Conservation (phyloP, 208 protist species). For the Leishmania braziliensis region DNA sequence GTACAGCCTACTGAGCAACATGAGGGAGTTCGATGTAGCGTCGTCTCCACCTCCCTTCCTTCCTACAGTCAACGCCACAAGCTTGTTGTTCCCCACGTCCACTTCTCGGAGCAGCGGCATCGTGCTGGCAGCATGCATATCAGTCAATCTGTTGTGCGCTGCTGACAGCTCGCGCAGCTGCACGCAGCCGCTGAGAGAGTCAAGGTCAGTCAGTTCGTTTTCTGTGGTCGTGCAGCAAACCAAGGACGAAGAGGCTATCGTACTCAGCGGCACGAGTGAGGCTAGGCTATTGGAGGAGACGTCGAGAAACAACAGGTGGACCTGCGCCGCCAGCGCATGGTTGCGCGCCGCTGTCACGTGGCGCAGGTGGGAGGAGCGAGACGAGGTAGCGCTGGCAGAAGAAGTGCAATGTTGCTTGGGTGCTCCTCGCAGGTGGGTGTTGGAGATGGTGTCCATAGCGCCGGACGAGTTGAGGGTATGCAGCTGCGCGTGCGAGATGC, state of each 20-base stretch:
- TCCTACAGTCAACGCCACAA: conserved; percentile 15
- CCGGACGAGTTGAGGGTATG: not conserved
- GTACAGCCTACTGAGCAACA: conserved; percentile 61
- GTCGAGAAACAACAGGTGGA: conserved; percentile 44
- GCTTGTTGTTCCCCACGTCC: conserved; percentile 64
- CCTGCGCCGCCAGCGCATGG: conserved; percentile 41
- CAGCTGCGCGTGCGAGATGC: conserved; percentile 49
- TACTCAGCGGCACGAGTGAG: conserved; percentile 45
- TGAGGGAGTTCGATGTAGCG: not conserved
- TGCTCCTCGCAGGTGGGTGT: not conserved
- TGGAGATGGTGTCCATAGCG: not conserved
- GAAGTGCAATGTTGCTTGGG: not conserved
- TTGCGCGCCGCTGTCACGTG: conserved; percentile 61
- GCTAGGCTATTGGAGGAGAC: conserved; percentile 67
- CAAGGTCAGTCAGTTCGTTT: conserved; percentile 55
- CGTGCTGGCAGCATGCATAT: conserved; percentile 32
- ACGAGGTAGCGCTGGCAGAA: not conserved
- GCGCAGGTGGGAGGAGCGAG: conserved; percentile 36
- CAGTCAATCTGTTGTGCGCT: conserved; percentile 56
- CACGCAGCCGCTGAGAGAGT: conserved; percentile 46
- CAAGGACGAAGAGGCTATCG: conserved; percentile 21
- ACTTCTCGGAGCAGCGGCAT: conserved; percentile 58
- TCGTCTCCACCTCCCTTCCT: conserved; percentile 13
- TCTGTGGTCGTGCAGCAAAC: conserved; percentile 16
- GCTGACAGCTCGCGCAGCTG: conserved; percentile 44